Base-by-base conservation (phyloP, 345 rosid genomes). In the Rubroshorea leprosula region DNA sequence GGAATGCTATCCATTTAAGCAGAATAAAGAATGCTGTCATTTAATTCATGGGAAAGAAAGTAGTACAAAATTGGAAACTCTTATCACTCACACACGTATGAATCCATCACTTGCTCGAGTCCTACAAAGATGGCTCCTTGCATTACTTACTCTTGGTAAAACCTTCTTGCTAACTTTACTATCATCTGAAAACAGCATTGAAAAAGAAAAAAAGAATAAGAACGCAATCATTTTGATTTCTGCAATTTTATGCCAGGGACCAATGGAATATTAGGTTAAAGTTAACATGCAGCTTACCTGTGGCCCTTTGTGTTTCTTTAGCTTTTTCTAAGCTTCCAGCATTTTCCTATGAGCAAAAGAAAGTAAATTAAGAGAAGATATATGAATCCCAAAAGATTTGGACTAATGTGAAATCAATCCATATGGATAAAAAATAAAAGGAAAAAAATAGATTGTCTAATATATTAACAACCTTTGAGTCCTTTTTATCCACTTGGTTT, bases 81-180 rank as follows among this genome's bases (percentile, higher is more conserved):
- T 12, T 20, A 41, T 49, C 70, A 65, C 82, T 85, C 68, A 85
- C 90, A 51, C 69, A 54, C 46, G 66, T 24, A 76, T 35, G 66
- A 67, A 72, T 49, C 82, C 71, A 47, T 77, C 78, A 47, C 88
- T 83, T 23, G 59, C 64, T 61, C 73, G 61, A 55, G 66, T 78
- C 72, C 74, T 79, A 62, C 55, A 29, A 23, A 72, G 55, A 57
- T 47, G 66, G 57, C 62, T 76, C 67, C 74, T 73, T 65, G 49
- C 51, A 26, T 65, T 78, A 72, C 71, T 75, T 48, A 57, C 55
- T 57, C 39, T 73, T 16, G 75, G 65, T 49, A 69, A 51, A 51
- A 67, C 71, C 60, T 72, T 73, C 61, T 63, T 80, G 50, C 54
- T 50, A 61, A 51, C 65, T 74, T 72, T 76, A 45, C 58, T 52